Conservation (phyloP, 441 rosid species). For the Croton laevigatus region DNA sequence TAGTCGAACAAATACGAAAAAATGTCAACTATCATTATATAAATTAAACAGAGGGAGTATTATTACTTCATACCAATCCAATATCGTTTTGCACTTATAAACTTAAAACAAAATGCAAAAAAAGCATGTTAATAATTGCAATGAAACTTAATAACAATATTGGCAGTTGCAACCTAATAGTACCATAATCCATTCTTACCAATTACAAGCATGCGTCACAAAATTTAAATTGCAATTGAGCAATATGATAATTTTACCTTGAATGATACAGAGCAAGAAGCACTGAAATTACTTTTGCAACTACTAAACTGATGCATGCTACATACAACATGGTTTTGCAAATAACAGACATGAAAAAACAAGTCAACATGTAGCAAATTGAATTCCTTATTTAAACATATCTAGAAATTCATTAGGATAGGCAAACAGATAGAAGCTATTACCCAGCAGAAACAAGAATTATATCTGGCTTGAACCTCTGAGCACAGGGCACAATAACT, state of each 20-base stretch:
- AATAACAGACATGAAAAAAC: background rate
- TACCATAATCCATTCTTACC: too few relatives aligned
- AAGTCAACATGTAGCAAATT: background rate
- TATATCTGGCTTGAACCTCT: conserved; percentile 85
- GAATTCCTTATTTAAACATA: background rate
- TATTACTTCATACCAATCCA: too few relatives aligned
- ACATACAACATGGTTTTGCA: background rate
- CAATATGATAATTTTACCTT: background rate
- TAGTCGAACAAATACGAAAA: too few relatives aligned
- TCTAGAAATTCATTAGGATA: background rate
- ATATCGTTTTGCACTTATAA: too few relatives aligned
- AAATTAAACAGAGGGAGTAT: too few relatives aligned
- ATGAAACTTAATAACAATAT: too few relatives aligned
- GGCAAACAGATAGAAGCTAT: too few relatives aligned
- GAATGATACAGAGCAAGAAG: background rate
- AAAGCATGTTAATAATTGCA: too few relatives aligned
- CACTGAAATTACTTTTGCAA: background rate
- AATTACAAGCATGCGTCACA: background rate
- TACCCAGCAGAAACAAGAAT: conserved; percentile 97
- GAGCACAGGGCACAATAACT: conserved; percentile 86
- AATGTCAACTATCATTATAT: too few relatives aligned
- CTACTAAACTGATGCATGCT: background rate
- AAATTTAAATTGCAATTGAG: background rate
- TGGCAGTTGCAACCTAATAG: too few relatives aligned
- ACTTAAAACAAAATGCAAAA: too few relatives aligned